Base-by-base conservation (phyloP, 805 yeast genomes). In the Komagataella mondaviorum region DNA sequence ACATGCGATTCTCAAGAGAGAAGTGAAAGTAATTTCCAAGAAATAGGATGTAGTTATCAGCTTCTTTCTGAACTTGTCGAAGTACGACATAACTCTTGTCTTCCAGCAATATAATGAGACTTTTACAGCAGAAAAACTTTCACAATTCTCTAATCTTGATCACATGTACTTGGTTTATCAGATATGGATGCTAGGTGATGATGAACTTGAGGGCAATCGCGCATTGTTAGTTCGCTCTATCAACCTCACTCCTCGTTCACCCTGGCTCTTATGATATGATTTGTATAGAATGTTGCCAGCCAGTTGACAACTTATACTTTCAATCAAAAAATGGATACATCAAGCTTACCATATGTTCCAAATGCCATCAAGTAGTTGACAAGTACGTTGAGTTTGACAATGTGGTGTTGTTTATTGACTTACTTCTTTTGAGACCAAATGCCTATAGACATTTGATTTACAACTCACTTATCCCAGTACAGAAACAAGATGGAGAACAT, bases 361-460 rank as follows among this genome's bases (percentile, higher is more conserved):
- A 68, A 24, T 93, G 99, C 63, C 73, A 77, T 30, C 71, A 75
- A 49, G 80, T 85, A 20, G 95, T 89, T 2, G 99, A 93, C 65
- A 84, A 85, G 62, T 93, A 93, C 67, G 83, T 91, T 30, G 99
- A 93, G 63, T 83, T 80, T 56, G 99, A 93, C 63, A 77, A 80
- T 52, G 95, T 91, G 6, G 70, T 93, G 2, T 69, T 91, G 18
- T 85, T 88, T 62, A 81, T 93, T 20, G 98, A 93, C 60, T 72
- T 91, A 47, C 67, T 93, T 51, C 73, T 93, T 10, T 68, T 93
- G 57, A 88, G 90, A 59, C 89, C 93, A 2, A 95, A 85, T 57
- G 98, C 91, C 0, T 86, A 83, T 57, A 75, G 93, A 48, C 99
- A 93, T 64, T 67, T 91, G 50, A 87, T 90, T 2, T 91, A 79